Evolutionary conservation across 1,139 yeast genomes (phyloP).

Genomic region (Dujonia santamariae): DNA sequence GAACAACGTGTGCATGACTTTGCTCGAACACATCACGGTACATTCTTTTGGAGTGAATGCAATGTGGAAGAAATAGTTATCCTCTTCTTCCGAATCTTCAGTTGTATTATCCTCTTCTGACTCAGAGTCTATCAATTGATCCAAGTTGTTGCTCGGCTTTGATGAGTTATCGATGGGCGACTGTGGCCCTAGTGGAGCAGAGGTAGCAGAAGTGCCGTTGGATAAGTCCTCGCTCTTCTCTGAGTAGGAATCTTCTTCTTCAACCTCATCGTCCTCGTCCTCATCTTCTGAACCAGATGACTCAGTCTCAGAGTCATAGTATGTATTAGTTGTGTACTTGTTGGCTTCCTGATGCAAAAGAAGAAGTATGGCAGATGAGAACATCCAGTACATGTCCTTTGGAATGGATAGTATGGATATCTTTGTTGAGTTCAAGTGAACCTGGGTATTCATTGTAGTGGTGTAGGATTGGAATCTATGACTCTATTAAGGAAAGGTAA

Average conservation of each 20-base stretch:
- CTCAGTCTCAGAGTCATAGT: constrained; percentile 6
- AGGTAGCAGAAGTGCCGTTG: constrained; percentile 12
- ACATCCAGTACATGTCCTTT: constrained; percentile 48
- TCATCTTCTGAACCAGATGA: constrained; percentile 5
- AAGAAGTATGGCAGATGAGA: constrained; percentile 43
- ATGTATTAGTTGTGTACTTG: constrained; percentile 8
- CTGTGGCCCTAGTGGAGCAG: neutral
- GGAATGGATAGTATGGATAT: constrained; percentile 49
- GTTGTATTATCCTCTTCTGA: constrained; percentile 21
- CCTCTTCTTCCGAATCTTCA: constrained; percentile 22
- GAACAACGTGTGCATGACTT: constrained; percentile 34
- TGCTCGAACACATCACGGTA: constrained; percentile 49
- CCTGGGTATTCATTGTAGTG: constrained; percentile 36
- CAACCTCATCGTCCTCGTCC: constrained; percentile 16
- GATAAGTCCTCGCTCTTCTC: constrained; percentile 14
- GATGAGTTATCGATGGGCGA: constrained; percentile 7
- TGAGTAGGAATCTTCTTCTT: constrained; percentile 19
- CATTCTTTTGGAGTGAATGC: constrained; percentile 58
- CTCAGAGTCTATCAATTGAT: constrained; percentile 5
- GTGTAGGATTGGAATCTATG: no score
- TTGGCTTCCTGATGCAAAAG: constrained; percentile 27
- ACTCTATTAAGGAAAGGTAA: no score
- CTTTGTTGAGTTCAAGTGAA: constrained; percentile 41
- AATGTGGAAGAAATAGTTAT: constrained; percentile 44
- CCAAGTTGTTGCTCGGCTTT: constrained; percentile 3